These are phyloP conservation scores for Chenopodium suecicum DNA, from an alignment of 148 eudicot genomes.

Conservation along the genomic window DNA sequence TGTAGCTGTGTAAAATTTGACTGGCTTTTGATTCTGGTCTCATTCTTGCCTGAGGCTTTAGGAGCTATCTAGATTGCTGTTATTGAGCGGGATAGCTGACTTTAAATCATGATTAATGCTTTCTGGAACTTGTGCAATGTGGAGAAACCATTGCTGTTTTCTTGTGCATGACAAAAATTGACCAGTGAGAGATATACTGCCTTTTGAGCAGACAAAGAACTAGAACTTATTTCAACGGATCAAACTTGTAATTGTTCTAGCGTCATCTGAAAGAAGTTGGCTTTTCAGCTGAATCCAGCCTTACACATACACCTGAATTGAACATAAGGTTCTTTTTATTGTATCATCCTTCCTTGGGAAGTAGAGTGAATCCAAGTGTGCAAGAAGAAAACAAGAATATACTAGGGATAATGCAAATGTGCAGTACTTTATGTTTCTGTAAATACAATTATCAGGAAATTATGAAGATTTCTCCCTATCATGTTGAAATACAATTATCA, in stretches of 20 bases:
- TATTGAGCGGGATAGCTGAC: not conserved
- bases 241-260: not conserved
- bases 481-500: no score
- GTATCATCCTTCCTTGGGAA: not conserved
- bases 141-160: not conserved
- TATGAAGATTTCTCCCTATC: no score
- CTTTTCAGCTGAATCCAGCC: not conserved
- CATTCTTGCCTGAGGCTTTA: not conserved
- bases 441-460: no score
- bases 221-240: not conserved
- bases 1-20: not conserved
- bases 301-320: not conserved
- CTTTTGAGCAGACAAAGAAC: not conserved
- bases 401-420: not conserved
- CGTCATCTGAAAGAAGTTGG: not conserved
- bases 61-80: not conserved
- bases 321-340: not conserved
- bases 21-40: not conserved
- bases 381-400: not conserved
- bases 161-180: not conserved
- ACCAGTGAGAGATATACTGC: not conserved
- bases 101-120: not conserved
- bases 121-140: not conserved
- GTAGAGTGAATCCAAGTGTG: not conserved
- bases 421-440: no score